Percentiles rank a stretch among this genome's conserved stretches.
These are phyloP conservation scores for Albifimbria verrucaria DNA, from an alignment of 2,329 filamentous ascomycete species.

Conservation along the genomic window DNA sequence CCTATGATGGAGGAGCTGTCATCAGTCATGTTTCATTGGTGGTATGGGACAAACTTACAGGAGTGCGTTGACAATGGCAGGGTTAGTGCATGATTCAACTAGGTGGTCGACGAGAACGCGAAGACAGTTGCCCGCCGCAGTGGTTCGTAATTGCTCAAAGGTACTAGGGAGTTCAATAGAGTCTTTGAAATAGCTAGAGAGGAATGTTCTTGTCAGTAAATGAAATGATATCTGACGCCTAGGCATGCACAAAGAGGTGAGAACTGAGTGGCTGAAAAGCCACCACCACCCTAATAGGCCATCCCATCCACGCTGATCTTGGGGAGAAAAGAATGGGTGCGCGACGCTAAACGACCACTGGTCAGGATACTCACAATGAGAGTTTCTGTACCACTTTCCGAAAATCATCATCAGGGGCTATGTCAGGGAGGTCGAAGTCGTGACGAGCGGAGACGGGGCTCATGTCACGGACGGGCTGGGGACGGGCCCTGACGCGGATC, in stretches of 20 bases:
- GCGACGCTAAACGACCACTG: too few relatives aligned
- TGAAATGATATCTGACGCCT: too few relatives aligned
- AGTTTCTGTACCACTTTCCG: slow-evolving; percentile 65
- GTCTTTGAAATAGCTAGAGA: slow-evolving; percentile 63
- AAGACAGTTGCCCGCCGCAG: slow-evolving; percentile 57
- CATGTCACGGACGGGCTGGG: slow-evolving; percentile 27
- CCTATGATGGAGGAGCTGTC: slow-evolving; percentile 41
- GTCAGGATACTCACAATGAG: slow-evolving; percentile 46
- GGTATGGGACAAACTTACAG: slow-evolving; percentile 51
- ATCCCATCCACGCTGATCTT: too few relatives aligned
- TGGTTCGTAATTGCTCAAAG: slow-evolving; percentile 71
- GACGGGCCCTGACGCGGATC: slow-evolving; percentile 31
- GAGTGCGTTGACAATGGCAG: slow-evolving; percentile 67
- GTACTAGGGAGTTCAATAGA: slow-evolving; percentile 62
- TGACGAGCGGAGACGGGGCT: slow-evolving; percentile 31
- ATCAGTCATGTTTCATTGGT: slow-evolving; percentile 8
- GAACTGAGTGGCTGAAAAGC: too few relatives aligned
- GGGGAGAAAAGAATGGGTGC: too few relatives aligned
- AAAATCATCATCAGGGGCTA: slow-evolving; percentile 57
- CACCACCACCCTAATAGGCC: too few relatives aligned
- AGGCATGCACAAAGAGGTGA: too few relatives aligned
- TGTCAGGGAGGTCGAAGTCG: slow-evolving; percentile 48
- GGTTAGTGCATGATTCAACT: slow-evolving; percentile 60
- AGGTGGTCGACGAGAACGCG: slow-evolving; percentile 62
- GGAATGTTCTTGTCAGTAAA: too few relatives aligned